Percentiles rank a stretch among this genome's conserved stretches.
Conservation (phyloP, 1,139 yeast species). For the Meyerozyma smithsonii region DNA sequence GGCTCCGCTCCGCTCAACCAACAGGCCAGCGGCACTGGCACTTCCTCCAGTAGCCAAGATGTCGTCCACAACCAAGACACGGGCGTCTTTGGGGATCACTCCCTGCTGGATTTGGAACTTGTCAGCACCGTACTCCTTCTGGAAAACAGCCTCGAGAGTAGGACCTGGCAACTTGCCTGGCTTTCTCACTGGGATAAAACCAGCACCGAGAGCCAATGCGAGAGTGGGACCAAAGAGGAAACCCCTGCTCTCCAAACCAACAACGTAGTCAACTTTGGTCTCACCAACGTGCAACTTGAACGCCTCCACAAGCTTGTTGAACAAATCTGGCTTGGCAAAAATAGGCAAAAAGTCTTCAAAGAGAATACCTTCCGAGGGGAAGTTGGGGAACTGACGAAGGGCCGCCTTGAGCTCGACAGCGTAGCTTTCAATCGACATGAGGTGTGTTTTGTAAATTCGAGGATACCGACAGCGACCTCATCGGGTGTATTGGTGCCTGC, state of each 20-base stretch:
- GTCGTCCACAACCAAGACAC: conserved; percentile 86
- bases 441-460: not conserved
- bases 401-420: conserved; percentile 62
- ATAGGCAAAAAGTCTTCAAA: conserved; percentile 96
- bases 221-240: conserved; percentile 93
- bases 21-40: conserved; percentile 89
- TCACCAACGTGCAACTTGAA: conserved; percentile 70
- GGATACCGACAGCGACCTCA: not conserved
- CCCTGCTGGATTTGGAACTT: conserved; percentile 83
- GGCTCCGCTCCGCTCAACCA: conserved; percentile 61
- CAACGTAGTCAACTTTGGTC: conserved; percentile 75
- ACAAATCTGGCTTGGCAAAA: conserved; percentile 74
- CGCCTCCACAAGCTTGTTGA: conserved; percentile 76
- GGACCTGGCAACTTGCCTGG: conserved; percentile 94
- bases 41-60: conserved; percentile 98
- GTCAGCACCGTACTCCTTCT: conserved; percentile 91
- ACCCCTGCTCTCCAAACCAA: conserved; percentile 96
- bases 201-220: conserved; percentile 83
- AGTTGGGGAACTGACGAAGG: conserved; percentile 82
- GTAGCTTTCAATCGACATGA: conserved; percentile 7
- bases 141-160: conserved; percentile 63
- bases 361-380: conserved; percentile 87
- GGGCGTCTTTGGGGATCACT: conserved; percentile 75
- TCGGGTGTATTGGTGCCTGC: conserved; percentile 5
- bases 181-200: conserved; percentile 93